Evolutionary conservation across 345 rosid species (phyloP), one percentile per base, ranked within the genome.

Genomic region (Moringa oleifera): DNA sequence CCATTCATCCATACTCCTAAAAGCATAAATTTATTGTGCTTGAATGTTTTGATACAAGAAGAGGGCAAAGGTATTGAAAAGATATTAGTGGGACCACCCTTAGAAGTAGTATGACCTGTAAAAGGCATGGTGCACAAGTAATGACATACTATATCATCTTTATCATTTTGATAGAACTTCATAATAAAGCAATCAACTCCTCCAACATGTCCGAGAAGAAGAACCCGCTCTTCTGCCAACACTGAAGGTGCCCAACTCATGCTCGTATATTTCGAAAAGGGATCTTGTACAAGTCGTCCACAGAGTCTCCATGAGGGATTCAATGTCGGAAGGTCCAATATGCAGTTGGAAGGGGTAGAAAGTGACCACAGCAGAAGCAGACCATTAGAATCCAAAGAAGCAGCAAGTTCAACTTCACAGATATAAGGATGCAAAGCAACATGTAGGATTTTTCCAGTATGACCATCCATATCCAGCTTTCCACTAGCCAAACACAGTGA

Each of bases 121-220:
- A 80, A 73, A 41, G 98, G 91, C 74, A 92, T 81, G 12, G 95
- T 84, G 79, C 91, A 85, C 50, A 85, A 53, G 70, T 64, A 80
- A 62, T 75, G 85, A 68, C 85, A 82, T 60, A 57, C 50, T 63
- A 69, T 47, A 51, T 63, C 79, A 51, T 64, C 73, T 57, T 57
- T 71, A 58, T 62, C 79, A 58, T 36, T 72, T 70, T 71, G 76
- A 64, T 72, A 71, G 31, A 69, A 62, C 68, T 77, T 77, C 64
- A 92, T 81, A n/a, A 85, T 64, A 79, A 89, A 87, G 80, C 88
- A 87, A 78, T 92, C 96, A 53, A 92, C 74, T 62, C 98, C 98
- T 60, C 79, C 81, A 36, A 53, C 72, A 79, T 85, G 88, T 55
- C 95, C 96, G 73, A 78, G 65, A 60, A 92, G 76, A 77, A 89